Base-by-base conservation (phyloP, 1,284 basidiomycete genomes). In the Dichomitus squalens region DNA sequence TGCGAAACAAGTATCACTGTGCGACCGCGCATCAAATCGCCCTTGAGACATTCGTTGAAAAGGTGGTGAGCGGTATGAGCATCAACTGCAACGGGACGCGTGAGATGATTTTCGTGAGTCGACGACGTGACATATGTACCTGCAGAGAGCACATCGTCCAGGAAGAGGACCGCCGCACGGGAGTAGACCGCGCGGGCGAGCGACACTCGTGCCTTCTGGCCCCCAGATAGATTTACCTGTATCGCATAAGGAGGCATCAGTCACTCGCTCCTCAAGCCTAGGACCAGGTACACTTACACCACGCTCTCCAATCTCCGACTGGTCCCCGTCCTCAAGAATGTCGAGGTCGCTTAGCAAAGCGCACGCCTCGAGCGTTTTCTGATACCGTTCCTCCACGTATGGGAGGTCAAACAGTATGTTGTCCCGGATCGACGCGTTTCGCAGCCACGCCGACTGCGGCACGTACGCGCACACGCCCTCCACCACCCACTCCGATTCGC, bases 111-210 rank as follows among this genome's bases (percentile, higher is more conserved):
- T n/a, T n/a, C n/a, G 12, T 36, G 4, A 23, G 16, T 3, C 2
- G 11, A 51, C 6, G 20, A n/a, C 2, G 38, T 27, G 12, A 55
- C n/a, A 18, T 16, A 66, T 80, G 23, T 58, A 83, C 82, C 83
- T 33, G 84, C 85, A 39, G 90, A 91, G 31, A 93, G 77, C 52
- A 96, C 92, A 68, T 99, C 96, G 67, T 99, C 96, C 39, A 98
- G 77, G 43, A 97, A 79, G 0, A 98, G 75, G 23, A 92, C 78
- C 0, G 89, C 88, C 8, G 96, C 96, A 29, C 93, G 82, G 52
- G 93, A 96, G 74, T 98, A 99, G 25, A 98, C 87, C 1, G 96
- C 96, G 55, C 96, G 87, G 21, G 96, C 96, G 7, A 96, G 80
- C 0, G 93, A 84, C 2, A 87, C 92, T 77, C 96, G 81, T 33